Conservation (phyloP, 257 asterid species). For the Solanum pinnatisectum region DNA sequence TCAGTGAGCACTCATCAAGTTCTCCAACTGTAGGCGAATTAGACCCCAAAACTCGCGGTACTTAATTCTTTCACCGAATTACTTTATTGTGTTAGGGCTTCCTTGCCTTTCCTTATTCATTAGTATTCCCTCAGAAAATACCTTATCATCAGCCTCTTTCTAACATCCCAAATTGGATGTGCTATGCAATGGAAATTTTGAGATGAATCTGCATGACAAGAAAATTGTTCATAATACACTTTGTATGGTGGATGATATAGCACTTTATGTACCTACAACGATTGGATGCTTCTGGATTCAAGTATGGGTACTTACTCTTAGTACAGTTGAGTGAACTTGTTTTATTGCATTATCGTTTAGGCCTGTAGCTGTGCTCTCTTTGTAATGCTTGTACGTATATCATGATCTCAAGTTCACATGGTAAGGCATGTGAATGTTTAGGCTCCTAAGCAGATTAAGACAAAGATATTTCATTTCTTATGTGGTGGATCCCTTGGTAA, state of each 20-base stretch:
- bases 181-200: neutral
- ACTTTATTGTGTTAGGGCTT: neutral
- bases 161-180: neutral
- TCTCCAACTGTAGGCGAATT: conserved; percentile 45
- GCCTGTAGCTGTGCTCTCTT: neutral
- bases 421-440: neutral
- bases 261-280: neutral
- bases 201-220: neutral
- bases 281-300: neutral
- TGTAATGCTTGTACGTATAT: neutral
- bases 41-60: conserved; percentile 81
- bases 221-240: neutral
- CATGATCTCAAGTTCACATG: neutral
- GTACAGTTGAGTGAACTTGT: neutral
- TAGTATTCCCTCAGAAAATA: neutral
- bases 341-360: neutral
- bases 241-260: neutral
- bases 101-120: neutral
- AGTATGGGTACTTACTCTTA: neutral
- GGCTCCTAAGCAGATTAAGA: neutral
- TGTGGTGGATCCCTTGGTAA: neutral
- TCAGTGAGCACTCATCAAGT: conserved; percentile 62
- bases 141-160: neutral
- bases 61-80: conserved; percentile 1
- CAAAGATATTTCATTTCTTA: neutral